A percentile compares a stretch with the other conserved stretches of the same genome.
Conservation (phyloP, 176 grass and related monocot species). For the Areca catechu region DNA sequence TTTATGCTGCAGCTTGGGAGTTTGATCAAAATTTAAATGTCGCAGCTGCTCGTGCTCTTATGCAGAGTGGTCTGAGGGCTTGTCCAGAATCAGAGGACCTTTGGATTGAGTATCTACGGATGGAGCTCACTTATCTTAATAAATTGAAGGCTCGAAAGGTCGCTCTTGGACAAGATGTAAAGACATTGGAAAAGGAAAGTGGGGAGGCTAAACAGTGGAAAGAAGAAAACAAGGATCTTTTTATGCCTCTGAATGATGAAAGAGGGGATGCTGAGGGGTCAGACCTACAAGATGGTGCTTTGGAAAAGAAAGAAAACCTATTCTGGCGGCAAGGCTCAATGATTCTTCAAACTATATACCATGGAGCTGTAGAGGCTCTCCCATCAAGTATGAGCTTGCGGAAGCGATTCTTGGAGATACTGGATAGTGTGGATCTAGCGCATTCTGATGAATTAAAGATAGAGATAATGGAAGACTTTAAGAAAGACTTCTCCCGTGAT, state of each 20-base stretch:
- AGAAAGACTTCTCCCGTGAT: constrained; percentile 65
- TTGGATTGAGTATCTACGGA: constrained; percentile 90
- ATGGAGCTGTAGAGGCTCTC: constrained; percentile 55
- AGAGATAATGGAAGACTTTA: constrained; percentile 67
- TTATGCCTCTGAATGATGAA: constrained; percentile 62
- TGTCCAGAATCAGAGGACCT: constrained; percentile 83
- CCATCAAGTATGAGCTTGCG: constrained; percentile 62
- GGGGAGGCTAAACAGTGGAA: constrained; percentile 45
- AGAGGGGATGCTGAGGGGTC: constrained; percentile 21
- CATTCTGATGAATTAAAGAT: constrained; percentile 66
- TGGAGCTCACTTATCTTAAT: constrained; percentile 96
- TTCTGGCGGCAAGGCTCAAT: constrained; percentile 85
- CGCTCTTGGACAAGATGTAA: constrained; percentile 70
- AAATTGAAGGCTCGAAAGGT: constrained; percentile 82
- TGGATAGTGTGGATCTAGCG: constrained; percentile 53
- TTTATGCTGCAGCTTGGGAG: constrained; percentile 92
- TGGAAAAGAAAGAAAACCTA: constrained; percentile 46
- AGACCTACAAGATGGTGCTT: constrained; percentile 10
- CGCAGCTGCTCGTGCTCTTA: constrained; percentile 70
- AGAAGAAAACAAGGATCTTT: constrained; percentile 79
- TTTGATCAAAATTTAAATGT: constrained; percentile 98
- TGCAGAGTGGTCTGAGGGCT: constrained; percentile 83
- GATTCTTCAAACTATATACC: constrained; percentile 81
- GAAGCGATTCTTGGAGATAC: constrained; percentile 70
- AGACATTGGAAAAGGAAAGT: constrained; percentile 31